These are phyloP conservation scores for Cyclostephanos tholiformis DNA, from an alignment of 108 stramenopile species.

Conservation along the genomic window DNA sequence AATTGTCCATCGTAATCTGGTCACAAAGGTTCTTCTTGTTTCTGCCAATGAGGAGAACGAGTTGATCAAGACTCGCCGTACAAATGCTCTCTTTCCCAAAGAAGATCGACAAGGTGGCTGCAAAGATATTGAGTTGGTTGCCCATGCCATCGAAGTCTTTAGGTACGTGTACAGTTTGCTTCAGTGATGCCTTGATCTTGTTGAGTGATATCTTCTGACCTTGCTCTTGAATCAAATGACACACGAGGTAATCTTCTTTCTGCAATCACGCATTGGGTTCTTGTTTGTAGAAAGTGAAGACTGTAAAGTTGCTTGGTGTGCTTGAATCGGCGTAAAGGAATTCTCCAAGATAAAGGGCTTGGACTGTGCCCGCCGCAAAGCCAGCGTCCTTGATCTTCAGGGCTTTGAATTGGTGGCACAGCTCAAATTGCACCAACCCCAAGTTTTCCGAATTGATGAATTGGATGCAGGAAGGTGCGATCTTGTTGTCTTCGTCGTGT, in stretches of 20 bases:
- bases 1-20: neutral
- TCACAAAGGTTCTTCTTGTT: neutral
- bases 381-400: neutral
- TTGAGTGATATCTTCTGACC: neutral
- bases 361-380: slow-evolving; percentile 13
- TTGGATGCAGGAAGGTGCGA: neutral
- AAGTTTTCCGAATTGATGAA: slow-evolving; percentile 8
- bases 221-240: neutral
- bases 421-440: slow-evolving; percentile 4
- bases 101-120: neutral
- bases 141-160: no score
- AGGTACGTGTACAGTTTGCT: neutral
- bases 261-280: neutral
- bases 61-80: no score
- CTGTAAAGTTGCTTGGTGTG: slow-evolving; percentile 28
- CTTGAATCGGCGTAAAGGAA: neutral
- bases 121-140: neutral
- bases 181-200: neutral
- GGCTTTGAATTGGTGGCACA: slow-evolving; percentile 3
- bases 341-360: neutral
- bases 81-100: neutral
- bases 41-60: neutral
- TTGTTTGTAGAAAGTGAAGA: slow-evolving; percentile 15
- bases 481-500: neutral
- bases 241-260: neutral